These are phyloP conservation scores for Colletotrichum sublineola DNA, from an alignment of 2,329 filamentous ascomycete genomes.

Conservation along the genomic window DNA sequence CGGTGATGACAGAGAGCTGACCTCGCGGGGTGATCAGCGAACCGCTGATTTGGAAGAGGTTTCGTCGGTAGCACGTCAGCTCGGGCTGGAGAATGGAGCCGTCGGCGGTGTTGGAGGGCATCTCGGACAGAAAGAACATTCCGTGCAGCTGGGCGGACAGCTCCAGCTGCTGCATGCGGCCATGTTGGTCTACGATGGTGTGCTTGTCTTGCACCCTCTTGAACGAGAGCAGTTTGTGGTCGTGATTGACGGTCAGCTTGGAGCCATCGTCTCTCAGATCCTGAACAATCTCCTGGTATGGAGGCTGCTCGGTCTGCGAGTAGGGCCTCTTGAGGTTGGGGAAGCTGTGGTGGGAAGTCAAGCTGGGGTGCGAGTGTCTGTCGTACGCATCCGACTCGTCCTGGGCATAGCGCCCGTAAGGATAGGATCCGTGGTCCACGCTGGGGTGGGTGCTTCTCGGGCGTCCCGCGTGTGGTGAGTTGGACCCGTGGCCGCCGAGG, in stretches of 20 bases:
- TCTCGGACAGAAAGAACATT: constrained; percentile 91
- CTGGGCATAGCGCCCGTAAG: constrained; percentile 67
- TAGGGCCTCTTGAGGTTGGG: constrained; percentile 70
- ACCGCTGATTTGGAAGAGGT: constrained; percentile 95
- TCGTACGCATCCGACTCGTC: constrained; percentile 69
- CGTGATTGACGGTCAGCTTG: constrained; percentile 69
- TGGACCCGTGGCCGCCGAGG: constrained; percentile 59
- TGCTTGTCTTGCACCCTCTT: constrained; percentile 70
- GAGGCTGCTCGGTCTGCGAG: constrained; percentile 66
- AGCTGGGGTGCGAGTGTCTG: constrained; percentile 62
- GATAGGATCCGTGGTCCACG: constrained; percentile 64
- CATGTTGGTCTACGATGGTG: constrained; percentile 71
- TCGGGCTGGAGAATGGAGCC: constrained; percentile 77
- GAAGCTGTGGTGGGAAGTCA: constrained; percentile 66
- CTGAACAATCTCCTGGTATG: constrained; percentile 72
- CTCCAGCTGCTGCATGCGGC: constrained; percentile 72
- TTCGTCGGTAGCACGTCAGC: constrained; percentile 94
- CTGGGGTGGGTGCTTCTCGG: constrained; percentile 64
- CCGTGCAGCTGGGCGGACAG: constrained; percentile 82
- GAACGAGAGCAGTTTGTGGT: constrained; percentile 73
- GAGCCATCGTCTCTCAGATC: constrained; percentile 70
- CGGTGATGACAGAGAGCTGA: constrained; percentile 83
- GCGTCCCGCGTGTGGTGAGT: constrained; percentile 63
- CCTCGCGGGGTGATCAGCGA: constrained; percentile 85
- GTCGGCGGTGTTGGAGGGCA: constrained; percentile 73